phyloP scores from a whole-genome alignment of 352 stramenopile genomes.

The Globisporangium parvum region DNA sequence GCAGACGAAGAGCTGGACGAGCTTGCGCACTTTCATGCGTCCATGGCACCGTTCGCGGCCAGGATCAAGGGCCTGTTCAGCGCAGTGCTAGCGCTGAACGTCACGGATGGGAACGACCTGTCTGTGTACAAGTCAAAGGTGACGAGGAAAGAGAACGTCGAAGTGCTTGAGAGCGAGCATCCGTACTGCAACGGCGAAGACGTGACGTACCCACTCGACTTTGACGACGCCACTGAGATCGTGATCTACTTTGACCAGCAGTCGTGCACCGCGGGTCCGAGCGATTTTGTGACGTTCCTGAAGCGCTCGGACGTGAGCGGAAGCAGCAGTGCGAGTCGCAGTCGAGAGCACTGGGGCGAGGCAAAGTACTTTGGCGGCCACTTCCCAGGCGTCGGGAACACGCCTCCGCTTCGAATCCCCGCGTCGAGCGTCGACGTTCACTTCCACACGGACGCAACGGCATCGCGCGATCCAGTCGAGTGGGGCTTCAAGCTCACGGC shows the following conservation, averaged over 20 bases:
- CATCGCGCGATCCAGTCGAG: slow-evolving; percentile 30
- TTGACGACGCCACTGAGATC: slow-evolving; percentile 64
- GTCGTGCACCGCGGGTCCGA: slow-evolving; percentile 56
- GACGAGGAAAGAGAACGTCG: slow-evolving; percentile 58
- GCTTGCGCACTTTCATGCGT: slow-evolving; percentile 31
- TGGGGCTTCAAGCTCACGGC: slow-evolving; percentile 83
- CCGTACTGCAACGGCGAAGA: slow-evolving; percentile 62
- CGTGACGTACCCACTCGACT: slow-evolving; percentile 52
- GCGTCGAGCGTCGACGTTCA: slow-evolving; percentile 53
- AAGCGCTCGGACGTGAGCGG: slow-evolving; percentile 28
- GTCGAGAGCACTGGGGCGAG: slow-evolving; percentile 52
- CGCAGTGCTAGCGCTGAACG: slow-evolving; percentile 20
- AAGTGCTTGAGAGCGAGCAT: slow-evolving; percentile 76
- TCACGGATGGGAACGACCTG: neutral
- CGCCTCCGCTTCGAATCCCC: slow-evolving; percentile 59
- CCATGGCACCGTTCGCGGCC: slow-evolving; percentile 23
- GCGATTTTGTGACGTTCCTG: slow-evolving; percentile 80
- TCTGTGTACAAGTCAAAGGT: slow-evolving; percentile 35
- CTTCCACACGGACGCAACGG: slow-evolving; percentile 54
- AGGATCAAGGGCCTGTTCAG: slow-evolving; percentile 25
- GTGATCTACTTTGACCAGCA: slow-evolving; percentile 76
- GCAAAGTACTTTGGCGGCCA: slow-evolving; percentile 67
- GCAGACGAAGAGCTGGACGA: slow-evolving; percentile 32
- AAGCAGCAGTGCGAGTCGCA: slow-evolving; percentile 2
- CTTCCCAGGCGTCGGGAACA: slow-evolving; percentile 59